Percentiles rank a stretch among this genome's conserved stretches.
phyloP scores from a whole-genome alignment of 2,329 filamentous ascomycete species.

The Neofusicoccum sp. region DNA sequence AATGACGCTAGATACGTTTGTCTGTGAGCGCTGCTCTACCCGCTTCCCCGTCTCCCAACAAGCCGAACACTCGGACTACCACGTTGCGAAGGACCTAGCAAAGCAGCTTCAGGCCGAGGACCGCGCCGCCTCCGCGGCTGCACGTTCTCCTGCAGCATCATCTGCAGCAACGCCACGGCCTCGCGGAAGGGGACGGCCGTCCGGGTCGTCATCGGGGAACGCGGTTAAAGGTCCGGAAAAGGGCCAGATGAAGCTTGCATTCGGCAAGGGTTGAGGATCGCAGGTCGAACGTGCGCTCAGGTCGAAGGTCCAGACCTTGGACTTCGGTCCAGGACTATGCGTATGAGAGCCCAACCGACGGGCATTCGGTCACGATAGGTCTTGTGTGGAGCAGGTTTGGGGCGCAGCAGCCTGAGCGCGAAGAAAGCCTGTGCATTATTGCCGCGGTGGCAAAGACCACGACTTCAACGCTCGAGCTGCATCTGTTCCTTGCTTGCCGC shows the following conservation, averaged over 20 bases:
- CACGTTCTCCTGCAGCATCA: conserved; percentile 13
- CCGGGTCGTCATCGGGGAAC: conserved; percentile 25
- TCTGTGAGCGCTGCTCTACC: conserved; percentile 68
- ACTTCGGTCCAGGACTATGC: not conserved
- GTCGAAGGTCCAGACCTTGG: not conserved
- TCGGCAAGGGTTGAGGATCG: conserved; percentile 35
- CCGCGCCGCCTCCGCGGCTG: conserved; percentile 22
- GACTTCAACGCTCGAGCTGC: not conserved
- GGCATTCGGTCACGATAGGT: not conserved
- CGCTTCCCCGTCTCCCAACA: conserved; percentile 60
- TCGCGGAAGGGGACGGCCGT: conserved; percentile 41
- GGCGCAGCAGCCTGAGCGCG: not conserved
- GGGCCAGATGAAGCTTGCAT: conserved; percentile 49
- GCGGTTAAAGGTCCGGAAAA: conserved; percentile 39
- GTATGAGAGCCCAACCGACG: not conserved
- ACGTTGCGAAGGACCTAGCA: conserved; percentile 86
- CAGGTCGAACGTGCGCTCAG: not conserved
- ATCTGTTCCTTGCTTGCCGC: not conserved
- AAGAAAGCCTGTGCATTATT: no score
- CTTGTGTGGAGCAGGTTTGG: not conserved
- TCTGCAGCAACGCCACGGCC: conserved; percentile 24
- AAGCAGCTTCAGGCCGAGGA: conserved; percentile 52
- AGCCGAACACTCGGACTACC: conserved; percentile 88
- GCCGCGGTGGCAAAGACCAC: not conserved
- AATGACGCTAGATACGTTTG: conserved; percentile 39